Conservation (phyloP, 192 early-diverging fungal genomes). For the Pilaira anomala region DNA sequence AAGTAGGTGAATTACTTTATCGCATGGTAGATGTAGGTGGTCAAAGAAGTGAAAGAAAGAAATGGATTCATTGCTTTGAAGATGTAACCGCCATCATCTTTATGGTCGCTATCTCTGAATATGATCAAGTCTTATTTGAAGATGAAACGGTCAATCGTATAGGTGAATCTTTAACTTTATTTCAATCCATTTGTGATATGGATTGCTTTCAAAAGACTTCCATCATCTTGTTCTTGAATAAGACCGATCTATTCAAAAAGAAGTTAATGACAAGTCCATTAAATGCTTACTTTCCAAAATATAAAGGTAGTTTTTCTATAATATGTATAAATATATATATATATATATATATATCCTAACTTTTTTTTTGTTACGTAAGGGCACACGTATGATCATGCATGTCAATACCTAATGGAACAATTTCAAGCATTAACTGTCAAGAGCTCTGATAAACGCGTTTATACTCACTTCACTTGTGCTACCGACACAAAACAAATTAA, state of each 20-base stretch:
- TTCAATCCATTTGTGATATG: slow-evolving; percentile 96
- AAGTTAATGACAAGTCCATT: slow-evolving; percentile 86
- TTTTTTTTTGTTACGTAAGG: slow-evolving; percentile 41
- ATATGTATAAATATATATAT: not conserved
- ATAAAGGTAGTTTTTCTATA: slow-evolving; percentile 44
- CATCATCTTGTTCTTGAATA: slow-evolving; percentile 97
- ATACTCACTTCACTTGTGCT: slow-evolving; percentile 86
- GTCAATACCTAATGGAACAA: slow-evolving; percentile 73
- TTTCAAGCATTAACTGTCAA: slow-evolving; percentile 70
- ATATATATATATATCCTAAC: no score
- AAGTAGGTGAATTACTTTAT: slow-evolving; percentile 89
- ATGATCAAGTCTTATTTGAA: slow-evolving; percentile 93
- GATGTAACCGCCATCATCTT: slow-evolving; percentile 95
- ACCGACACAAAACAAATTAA: slow-evolving; percentile 83
- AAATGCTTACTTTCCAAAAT: slow-evolving; percentile 88
- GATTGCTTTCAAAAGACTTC: slow-evolving; percentile 95
- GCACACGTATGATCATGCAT: slow-evolving; percentile 65
- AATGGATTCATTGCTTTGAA: slow-evolving; percentile 99
- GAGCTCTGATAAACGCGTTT: slow-evolving; percentile 76
- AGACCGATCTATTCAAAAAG: slow-evolving; percentile 93
- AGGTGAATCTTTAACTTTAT: slow-evolving; percentile 94
- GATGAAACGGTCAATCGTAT: slow-evolving; percentile 97
- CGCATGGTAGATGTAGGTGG: slow-evolving; percentile 98
- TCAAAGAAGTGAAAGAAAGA: slow-evolving; percentile 96
- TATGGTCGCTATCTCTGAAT: slow-evolving; percentile 92